These are phyloP conservation scores for Cnidoscolus chayamansa DNA, from an alignment of 441 rosid genomes.

Conservation along the genomic window DNA sequence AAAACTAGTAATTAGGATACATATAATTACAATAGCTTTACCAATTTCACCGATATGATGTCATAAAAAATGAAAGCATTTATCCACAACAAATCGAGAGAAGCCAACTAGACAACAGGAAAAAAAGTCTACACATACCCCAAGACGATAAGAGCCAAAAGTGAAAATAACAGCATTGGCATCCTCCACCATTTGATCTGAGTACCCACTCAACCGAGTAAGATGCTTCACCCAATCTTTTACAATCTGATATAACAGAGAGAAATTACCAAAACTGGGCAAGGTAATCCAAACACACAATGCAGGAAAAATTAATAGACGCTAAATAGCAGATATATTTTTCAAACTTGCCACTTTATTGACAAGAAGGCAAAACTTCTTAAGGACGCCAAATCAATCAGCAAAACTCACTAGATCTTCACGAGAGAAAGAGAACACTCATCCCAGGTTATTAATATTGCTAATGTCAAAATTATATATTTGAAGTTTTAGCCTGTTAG, in stretches of 20 bases:
- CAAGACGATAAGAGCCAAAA: conserved; percentile 67
- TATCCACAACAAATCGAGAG: not conserved
- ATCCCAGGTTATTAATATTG: not conserved
- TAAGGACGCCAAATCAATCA: not conserved
- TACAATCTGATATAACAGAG: conserved; percentile 39
- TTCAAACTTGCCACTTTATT: not conserved
- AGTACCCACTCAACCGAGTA: conserved; percentile 52
- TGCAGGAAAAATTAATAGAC: not conserved
- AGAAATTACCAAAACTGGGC: not conserved
- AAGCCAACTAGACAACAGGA: not conserved
- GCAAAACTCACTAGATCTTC: no score
- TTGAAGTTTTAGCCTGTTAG: not conserved
- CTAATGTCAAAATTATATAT: not conserved
- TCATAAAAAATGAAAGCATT: not conserved
- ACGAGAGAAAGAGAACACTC: no score
- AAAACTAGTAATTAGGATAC: not conserved
- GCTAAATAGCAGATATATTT: not conserved
- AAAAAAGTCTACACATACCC: conserved; percentile 36
- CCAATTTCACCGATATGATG: conserved; percentile 1
- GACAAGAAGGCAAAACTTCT: not conserved
- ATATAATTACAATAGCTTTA: not conserved
- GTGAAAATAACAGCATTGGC: conserved; percentile 69
- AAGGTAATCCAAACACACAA: no score
- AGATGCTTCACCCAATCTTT: conserved; percentile 63
- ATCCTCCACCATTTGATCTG: conserved; percentile 64